Conservation (phyloP, 2,329 filamentous ascomycete genomes). For the Fusarium longipes region DNA sequence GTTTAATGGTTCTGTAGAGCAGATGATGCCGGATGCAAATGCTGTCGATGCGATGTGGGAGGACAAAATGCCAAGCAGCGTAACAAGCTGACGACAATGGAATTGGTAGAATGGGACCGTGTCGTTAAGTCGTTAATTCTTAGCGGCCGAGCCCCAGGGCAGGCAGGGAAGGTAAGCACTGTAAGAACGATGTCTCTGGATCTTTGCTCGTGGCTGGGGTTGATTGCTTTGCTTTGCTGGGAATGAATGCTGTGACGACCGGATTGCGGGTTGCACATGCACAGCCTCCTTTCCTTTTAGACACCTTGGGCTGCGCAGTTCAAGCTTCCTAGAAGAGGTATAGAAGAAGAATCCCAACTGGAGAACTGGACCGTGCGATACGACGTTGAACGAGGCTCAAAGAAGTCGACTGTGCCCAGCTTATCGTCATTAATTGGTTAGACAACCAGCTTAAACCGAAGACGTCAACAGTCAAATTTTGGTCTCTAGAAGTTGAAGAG, state of each 20-base stretch:
- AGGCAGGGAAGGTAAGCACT: constrained; percentile 23
- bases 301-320: constrained; percentile 3
- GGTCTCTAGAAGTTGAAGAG: background rate
- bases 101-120: constrained; percentile 16
- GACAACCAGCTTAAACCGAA: constrained; percentile 3
- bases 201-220: constrained; percentile 28
- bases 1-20: background rate
- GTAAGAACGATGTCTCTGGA: constrained; percentile 15
- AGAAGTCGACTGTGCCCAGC: constrained; percentile 41
- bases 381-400: constrained; percentile 45
- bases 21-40: constrained; percentile 7
- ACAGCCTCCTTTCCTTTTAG: constrained; percentile 38
- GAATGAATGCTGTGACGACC: constrained; percentile 26
- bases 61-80: constrained; percentile 29
- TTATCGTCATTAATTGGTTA: constrained; percentile 44
- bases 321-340: constrained; percentile 29
- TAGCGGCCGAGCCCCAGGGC: constrained; percentile 11
- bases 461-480: background rate
- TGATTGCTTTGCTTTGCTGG: background rate
- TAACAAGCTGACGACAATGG: constrained; percentile 34
- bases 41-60: constrained; percentile 26
- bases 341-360: constrained; percentile 19
- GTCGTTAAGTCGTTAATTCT: constrained; percentile 30
- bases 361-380: constrained; percentile 37
- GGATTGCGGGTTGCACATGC: constrained; percentile 33